Evolutionary conservation across 1,139 yeast genomes (phyloP), one percentile per base, ranked within the genome.

Genomic region (Kodamaea fungicola): DNA sequence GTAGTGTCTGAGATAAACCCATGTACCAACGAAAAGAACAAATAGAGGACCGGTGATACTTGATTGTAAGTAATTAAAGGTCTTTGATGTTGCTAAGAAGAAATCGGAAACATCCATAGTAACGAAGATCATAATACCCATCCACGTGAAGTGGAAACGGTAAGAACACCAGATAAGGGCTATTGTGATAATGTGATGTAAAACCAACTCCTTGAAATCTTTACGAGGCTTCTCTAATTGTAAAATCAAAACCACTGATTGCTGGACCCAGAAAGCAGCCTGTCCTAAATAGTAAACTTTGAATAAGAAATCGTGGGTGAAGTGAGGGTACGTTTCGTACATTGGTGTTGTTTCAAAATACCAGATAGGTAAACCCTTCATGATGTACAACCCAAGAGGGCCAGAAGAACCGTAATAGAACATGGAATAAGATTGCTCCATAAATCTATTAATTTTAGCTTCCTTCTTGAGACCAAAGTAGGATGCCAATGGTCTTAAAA

Each of bases 221-320:
- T 88, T 89, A 61, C 99, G 76, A 40, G 97, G 97, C 61, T 88
- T 88, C 62, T 92, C 99, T 45, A 92, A 74, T 61, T 86, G 96
- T 47, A 94, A 70, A 39, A 81, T 64, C 44, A 92, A 70, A 22
- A 92, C 83, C 30, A 86, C 79, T 1, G 94, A 83, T 63, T 92
- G 98, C 65, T 92, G 99, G 12, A 89, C 81, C 99, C 99, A 92
- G 62, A 88, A 92, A 2, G 97, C 86, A 6, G 97, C 97, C 66
- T 92, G 98, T 29, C 88, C 80, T 47, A 92, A 70, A 61, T 92
- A 94, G 58, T 84, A 94, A 12, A 80, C 58, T 65, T 92, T 92
- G 66, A 85, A 85, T 43, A 74, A 67, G 43, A 71, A 73, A 41
- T 78, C 82, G 55, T 86, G 89, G 28, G 84, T 73, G 45, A 76